Percentiles rank a stretch among this genome's conserved stretches.
Evolutionary conservation across 257 asterid genomes (phyloP).

Genomic region (Fraxinus pennsylvanica): DNA sequence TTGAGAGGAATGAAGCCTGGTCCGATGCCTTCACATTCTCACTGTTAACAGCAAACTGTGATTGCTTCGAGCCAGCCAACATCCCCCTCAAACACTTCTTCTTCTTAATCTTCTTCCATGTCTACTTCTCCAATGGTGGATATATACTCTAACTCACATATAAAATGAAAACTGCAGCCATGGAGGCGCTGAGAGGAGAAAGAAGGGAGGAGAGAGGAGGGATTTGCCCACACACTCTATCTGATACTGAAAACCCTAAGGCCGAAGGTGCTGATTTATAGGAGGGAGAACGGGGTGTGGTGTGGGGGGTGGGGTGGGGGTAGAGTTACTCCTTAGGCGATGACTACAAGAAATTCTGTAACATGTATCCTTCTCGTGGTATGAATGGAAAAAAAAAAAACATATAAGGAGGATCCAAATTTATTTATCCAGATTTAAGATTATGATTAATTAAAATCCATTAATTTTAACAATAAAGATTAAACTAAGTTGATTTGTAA

Average conservation of each 20-base stretch:
- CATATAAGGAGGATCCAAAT: background rate
- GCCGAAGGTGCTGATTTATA: constrained; percentile 40
- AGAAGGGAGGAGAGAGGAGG: background rate
- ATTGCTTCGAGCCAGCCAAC: constrained; percentile 79
- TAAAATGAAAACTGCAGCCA: background rate
- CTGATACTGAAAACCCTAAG: constrained; percentile 35
- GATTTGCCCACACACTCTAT: background rate
- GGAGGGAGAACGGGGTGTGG: constrained; percentile 22
- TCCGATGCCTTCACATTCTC: constrained; percentile 52
- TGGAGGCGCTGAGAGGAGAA: background rate
- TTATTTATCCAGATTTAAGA: background rate
- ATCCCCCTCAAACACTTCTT: constrained; percentile 66
- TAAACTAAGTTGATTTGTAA: too few relatives aligned
- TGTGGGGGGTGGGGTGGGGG: constrained; percentile 4
- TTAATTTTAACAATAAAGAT: too few relatives aligned
- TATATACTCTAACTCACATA: background rate
- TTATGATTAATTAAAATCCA: too few relatives aligned
- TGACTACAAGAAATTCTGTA: constrained; percentile 11
- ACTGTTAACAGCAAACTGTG: constrained; percentile 22
- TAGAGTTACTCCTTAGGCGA: constrained; percentile 9
- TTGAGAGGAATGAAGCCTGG: constrained; percentile 52
- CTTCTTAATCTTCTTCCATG: constrained; percentile 1
- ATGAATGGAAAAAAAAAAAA: background rate
- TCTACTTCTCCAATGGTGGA: background rate
- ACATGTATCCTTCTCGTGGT: constrained; percentile 22